phyloP scores from a whole-genome alignment of 352 stramenopile genomes.

The Pythium graminicola region DNA sequence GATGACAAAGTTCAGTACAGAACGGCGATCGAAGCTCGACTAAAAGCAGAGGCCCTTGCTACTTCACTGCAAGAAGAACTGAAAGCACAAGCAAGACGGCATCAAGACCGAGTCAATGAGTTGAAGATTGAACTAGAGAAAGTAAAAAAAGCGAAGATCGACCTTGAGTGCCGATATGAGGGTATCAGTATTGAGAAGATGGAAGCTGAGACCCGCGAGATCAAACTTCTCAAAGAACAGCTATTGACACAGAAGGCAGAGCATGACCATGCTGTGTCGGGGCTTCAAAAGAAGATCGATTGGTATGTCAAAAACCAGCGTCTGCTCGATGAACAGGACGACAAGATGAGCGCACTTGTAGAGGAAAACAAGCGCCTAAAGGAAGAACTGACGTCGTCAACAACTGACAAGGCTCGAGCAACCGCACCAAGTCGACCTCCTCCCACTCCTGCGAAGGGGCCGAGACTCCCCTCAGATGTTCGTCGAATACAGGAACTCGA shows the following conservation, averaged over 20 bases:
- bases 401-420: background rate
- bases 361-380: constrained; percentile 21
- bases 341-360: constrained; percentile 36
- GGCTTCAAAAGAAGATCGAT: constrained; percentile 73
- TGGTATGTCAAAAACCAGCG: constrained; percentile 84
- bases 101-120: constrained; percentile 59
- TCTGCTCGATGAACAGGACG: constrained; percentile 73
- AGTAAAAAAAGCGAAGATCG: constrained; percentile 73
- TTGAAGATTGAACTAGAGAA: constrained; percentile 63
- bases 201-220: constrained; percentile 45
- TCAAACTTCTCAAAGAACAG: constrained; percentile 37
- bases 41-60: constrained; percentile 51
- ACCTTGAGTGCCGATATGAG: constrained; percentile 74
- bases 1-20: constrained; percentile 40
- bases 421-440: background rate
- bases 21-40: constrained; percentile 49
- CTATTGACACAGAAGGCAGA: constrained; percentile 42
- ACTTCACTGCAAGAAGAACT: constrained; percentile 59
- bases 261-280: constrained; percentile 35
- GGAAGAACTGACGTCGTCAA: background rate
- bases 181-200: constrained; percentile 58
- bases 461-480: constrained; percentile 45
- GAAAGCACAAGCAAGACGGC: constrained; percentile 19
- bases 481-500: constrained; percentile 76
- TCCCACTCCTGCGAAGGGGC: constrained; percentile 1